These are phyloP conservation scores for Colletotrichum sp. DNA, from an alignment of 2,329 filamentous ascomycete species.

Conservation along the genomic window DNA sequence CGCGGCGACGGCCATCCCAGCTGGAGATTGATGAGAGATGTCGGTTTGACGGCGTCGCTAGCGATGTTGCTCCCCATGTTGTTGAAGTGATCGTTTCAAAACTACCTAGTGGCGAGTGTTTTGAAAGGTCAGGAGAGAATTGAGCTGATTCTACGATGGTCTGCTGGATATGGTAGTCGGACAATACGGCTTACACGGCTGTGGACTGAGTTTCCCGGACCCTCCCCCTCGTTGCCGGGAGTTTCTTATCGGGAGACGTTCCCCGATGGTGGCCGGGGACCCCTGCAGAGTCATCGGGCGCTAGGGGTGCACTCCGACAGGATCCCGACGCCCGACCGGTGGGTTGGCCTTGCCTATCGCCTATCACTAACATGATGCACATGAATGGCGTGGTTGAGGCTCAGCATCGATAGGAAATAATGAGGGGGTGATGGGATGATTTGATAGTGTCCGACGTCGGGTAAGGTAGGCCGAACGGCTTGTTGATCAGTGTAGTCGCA, in stretches of 20 bases:
- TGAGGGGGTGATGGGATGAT: too few species aligned
- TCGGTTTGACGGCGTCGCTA: neutral
- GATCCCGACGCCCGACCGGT: neutral
- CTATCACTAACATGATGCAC: neutral
- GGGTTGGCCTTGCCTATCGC: neutral
- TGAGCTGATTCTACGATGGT: accelerated
- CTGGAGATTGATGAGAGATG: slow-evolving; percentile 63
- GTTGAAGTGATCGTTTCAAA: accelerated
- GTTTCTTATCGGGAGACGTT: neutral
- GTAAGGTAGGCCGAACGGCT: neutral
- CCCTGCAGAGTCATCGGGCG: neutral
- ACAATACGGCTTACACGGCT: neutral
- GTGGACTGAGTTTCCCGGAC: neutral
- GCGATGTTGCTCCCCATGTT: neutral
- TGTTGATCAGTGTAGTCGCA: neutral
- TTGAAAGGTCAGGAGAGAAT: accelerated
- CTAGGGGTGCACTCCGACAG: neutral
- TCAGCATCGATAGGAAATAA: neutral
- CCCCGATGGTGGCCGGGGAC: neutral
- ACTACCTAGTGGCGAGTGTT: neutral
- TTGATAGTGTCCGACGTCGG: neutral
- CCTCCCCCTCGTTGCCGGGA: neutral
- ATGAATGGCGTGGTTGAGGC: neutral
- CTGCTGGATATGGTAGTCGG: neutral
- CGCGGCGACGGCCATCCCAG: slow-evolving; percentile 69